Base-by-base conservation (phyloP, 352 stramenopile genomes). In the Globisporangium middletonii region DNA sequence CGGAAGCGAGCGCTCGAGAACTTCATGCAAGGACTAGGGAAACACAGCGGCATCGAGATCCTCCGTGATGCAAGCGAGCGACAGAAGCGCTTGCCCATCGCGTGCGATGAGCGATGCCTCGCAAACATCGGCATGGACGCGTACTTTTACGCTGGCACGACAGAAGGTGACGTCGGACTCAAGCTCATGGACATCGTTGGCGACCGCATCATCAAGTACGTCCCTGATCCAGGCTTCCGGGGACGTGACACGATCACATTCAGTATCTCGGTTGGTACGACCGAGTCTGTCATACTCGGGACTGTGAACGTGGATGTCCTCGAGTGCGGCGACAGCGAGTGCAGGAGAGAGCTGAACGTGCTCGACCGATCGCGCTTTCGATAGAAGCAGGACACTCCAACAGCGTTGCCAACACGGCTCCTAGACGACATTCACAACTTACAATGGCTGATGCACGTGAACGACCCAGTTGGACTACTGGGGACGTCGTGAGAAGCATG, bases 191-290 rank as follows among this genome's bases (percentile, higher is more conserved):
- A 66, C 16, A 67, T 89, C 9, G 56, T 64, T 4, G 60, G 67
- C 0, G 66, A 86, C 41, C 69, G 77, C 0, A 45, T 74, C n/a
- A 62, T 92, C 5, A 75, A 75, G 53, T 92, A 88, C 57, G 66
- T 88, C 1, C 82, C 82, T 0, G 63, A 83, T 15, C 16, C 55
- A 7, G 78, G 62, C 7, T 89, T 86, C 35, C 61, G 57, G 9
- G 82, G 82, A 2, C 35, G 68, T 0, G 82, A 92, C 47, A 67
- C 72, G 23, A 72, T 89, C 53, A 88, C 79, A 19, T 92, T 77
- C 59, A 67, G 72, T 12, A 76, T 88, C 41, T 61, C 63, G 12
- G 55, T 92, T 28, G 71, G 68, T 0, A 67, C 56, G 1, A 65
- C 77, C 27, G 74, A 75, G 49, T 82, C 74, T 2, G 49, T 41